These are phyloP conservation scores for Cylindrotheca closterium DNA, from an alignment of 108 stramenopile species.

Conservation along the genomic window DNA sequence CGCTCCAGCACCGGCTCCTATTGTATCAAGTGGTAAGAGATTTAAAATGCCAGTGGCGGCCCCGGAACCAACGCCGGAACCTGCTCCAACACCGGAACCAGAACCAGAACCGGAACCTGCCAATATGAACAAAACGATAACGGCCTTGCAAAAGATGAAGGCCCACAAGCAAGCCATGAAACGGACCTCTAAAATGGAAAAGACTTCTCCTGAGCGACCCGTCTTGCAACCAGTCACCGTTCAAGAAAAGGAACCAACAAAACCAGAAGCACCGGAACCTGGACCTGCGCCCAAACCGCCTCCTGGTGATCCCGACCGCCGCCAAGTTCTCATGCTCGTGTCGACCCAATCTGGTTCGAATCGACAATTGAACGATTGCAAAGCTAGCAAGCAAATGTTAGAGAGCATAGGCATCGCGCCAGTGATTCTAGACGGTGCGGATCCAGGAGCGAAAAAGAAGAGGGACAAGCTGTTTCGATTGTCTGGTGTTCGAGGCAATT, in stretches of 20 bases:
- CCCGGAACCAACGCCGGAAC: neutral
- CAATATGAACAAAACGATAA: neutral
- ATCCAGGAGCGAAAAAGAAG: conserved; percentile 31
- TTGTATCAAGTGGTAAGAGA: neutral
- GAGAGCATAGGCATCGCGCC: conserved; percentile 5
- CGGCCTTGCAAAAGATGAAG: neutral
- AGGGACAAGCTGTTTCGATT: conserved; percentile 54
- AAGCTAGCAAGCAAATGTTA: neutral
- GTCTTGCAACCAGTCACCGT: neutral
- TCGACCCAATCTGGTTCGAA: neutral
- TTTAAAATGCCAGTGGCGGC: neutral
- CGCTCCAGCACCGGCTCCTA: neutral
- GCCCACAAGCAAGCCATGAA: neutral
- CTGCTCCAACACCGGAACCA: neutral
- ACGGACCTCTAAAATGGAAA: neutral
- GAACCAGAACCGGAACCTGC: neutral
- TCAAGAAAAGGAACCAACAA: neutral
- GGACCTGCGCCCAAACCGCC: neutral
- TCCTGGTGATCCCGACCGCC: too few species aligned
- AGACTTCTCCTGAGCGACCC: neutral
- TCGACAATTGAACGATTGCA: neutral
- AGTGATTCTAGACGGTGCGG: conserved; percentile 51
- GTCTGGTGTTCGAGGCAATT: conserved; percentile 53
- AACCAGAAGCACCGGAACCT: neutral
- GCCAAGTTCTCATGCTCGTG: neutral